Base-by-base conservation (phyloP, 257 asterid genomes). In the Handroanthus guayacan region DNA sequence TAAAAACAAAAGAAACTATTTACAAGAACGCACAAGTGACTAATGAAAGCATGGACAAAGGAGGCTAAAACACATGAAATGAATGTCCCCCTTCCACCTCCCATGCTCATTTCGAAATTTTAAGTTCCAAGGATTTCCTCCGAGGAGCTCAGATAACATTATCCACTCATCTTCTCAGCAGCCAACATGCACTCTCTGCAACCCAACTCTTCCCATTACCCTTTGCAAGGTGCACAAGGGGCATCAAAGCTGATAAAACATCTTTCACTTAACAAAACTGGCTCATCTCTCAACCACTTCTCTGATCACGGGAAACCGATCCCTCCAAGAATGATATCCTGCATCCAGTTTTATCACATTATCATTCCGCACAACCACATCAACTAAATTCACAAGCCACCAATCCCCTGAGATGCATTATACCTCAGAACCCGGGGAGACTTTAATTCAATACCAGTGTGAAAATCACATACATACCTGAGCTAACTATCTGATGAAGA, bases 261-360 rank as follows among this genome's bases (percentile, higher is more conserved):
- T 5, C 45, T 3, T 5, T 10, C 44, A 10, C 18, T 44, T 43
- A n/a, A 37, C 58, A 7, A 12, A 34, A 38, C 13, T 36, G n/a
- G 62, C 73, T 86, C 81, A 82, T 77, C 83, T 68, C 83, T 87
- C 96, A 50, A 89, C 85, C 56, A 75, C 79, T 82, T 80, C 76
- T 80, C 78, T 88, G 74, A 91, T 84, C 54, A 10, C 82, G 17
- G 97, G 96, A 77, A 85, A 91, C 71, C 89, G 90, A 62, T 84
- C 86, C 47, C 84, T 88, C 96, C 96, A 89, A 72, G 86, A 84
- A 52, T 87, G 87, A 84, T 89, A 91, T 47, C 90, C 97, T 91
- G 89, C 81, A 74, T 47, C 76, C 58, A 69, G 36, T 14, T 38
- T 74, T 52, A 17, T 11, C 36, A 48, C 39, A 31, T 18, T 41